Conservation (phyloP, 805 yeast species). For the Hanseniaspora thailandica region DNA sequence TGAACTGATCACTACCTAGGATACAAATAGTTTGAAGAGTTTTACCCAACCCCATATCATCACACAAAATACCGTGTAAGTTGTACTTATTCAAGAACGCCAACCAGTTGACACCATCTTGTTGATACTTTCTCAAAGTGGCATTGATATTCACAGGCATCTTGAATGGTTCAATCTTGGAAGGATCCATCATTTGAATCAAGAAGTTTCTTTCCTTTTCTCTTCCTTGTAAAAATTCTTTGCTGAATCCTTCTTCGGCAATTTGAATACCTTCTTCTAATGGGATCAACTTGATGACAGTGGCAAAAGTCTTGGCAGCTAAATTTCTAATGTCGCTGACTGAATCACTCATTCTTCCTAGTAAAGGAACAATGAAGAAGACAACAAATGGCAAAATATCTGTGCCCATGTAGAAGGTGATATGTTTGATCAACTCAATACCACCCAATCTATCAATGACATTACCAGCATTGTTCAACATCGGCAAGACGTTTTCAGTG, state of each 20-base stretch:
- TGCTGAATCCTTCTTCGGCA: constrained; percentile 85
- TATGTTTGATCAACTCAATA: constrained; percentile 78
- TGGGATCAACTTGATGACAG: constrained; percentile 89
- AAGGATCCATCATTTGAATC: constrained; percentile 95
- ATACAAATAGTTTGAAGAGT: constrained; percentile 95
- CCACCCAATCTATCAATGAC: constrained; percentile 80
- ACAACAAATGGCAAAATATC: constrained; percentile 88
- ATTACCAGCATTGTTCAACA: constrained; percentile 64
- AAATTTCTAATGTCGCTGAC: constrained; percentile 76
- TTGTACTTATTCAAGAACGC: constrained; percentile 91
- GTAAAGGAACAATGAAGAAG: constrained; percentile 85
- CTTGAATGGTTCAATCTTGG: constrained; percentile 74
- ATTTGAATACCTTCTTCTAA: constrained; percentile 86
- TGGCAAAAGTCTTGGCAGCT: constrained; percentile 93
- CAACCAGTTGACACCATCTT: constrained; percentile 97
- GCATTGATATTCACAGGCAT: constrained; percentile 89
- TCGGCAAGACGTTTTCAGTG: constrained; percentile 67
- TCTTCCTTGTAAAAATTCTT: constrained; percentile 71
- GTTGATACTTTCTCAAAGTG: constrained; percentile 85
- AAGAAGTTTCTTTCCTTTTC: constrained; percentile 89
- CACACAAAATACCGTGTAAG: constrained; percentile 93
- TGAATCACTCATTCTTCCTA: constrained; percentile 96
- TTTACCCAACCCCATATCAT: constrained; percentile 98
- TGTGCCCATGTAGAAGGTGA: constrained; percentile 74
- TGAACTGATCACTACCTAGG: constrained; percentile 87